A percentile compares a stretch with the other conserved stretches of the same genome.
Conservation (phyloP, 1,284 basidiomycete species). For the Malassezia sp. region DNA sequence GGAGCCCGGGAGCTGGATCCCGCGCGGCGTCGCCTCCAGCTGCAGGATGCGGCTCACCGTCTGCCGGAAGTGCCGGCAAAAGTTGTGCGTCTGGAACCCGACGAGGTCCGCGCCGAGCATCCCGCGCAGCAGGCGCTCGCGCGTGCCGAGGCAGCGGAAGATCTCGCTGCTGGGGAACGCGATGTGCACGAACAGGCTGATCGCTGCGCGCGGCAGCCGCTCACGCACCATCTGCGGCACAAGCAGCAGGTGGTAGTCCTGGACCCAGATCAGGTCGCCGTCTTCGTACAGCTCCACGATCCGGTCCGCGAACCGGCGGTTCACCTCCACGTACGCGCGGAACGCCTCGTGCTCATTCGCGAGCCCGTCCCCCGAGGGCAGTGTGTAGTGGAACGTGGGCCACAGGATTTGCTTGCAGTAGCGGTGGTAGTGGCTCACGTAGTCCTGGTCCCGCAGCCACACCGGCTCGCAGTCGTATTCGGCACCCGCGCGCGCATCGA, state of each 20-base stretch:
- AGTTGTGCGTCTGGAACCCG: constrained; percentile 73
- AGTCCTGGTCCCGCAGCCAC: constrained; percentile 58
- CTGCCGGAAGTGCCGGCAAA: constrained; percentile 50
- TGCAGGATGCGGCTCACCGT: constrained; percentile 70
- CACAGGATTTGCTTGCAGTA: constrained; percentile 83
- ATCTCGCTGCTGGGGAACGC: constrained; percentile 79
- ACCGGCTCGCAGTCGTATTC: constrained; percentile 59
- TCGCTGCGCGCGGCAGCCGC: constrained; percentile 57
- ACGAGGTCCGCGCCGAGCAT: constrained; percentile 63
- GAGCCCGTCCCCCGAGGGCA: constrained; percentile 71
- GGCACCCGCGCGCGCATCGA: constrained; percentile 56
- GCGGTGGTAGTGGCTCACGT: constrained; percentile 67
- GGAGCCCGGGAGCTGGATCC: constrained; percentile 54
- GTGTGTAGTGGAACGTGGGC: constrained; percentile 74
- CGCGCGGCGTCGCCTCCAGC: constrained; percentile 69
- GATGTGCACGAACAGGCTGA: constrained; percentile 80
- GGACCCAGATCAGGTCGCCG: constrained; percentile 61
- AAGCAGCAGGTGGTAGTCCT: constrained; percentile 63
- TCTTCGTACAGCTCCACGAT: constrained; percentile 64
- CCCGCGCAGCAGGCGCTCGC: constrained; percentile 56
- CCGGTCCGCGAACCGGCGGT: constrained; percentile 67
- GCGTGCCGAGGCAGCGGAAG: constrained; percentile 62
- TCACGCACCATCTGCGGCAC: constrained; percentile 64
- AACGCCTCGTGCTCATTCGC: constrained; percentile 63
- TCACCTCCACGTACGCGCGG: constrained; percentile 68